These are phyloP conservation scores for Oxyria digyna DNA, from an alignment of 148 eudicot species.

Conservation along the genomic window DNA sequence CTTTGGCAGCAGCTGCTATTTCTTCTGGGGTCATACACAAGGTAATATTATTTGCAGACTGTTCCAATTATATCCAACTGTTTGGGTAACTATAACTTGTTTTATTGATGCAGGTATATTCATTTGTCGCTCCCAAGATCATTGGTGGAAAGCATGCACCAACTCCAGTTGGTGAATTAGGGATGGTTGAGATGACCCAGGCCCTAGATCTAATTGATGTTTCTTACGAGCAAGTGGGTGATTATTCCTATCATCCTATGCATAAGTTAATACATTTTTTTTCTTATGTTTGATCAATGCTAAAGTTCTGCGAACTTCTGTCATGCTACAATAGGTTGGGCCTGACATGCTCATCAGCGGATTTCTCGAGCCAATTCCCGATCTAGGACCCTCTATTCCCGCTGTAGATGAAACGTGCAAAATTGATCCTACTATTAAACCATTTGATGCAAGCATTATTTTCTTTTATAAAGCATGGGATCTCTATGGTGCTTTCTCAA, in stretches of 20 bases:
- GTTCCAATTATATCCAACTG: background rate
- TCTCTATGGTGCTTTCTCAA: conserved; percentile 90
- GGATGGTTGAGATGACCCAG: conserved; percentile 98
- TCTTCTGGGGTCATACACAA: conserved; percentile 87
- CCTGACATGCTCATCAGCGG: conserved; percentile 95
- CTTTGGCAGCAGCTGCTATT: conserved; percentile 86
- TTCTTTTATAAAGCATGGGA: conserved; percentile 93
- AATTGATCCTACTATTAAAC: conserved; percentile 73
- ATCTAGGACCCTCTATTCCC: conserved; percentile 69
- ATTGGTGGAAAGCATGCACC: conserved; percentile 96
- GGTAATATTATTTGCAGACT: conserved; percentile 21
- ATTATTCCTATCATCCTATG: background rate
- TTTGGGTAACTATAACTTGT: background rate
- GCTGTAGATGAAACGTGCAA: conserved; percentile 67
- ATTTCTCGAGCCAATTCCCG: conserved; percentile 93
- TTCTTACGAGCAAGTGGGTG: conserved; percentile 67
- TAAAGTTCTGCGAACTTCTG: background rate
- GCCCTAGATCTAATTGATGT: conserved; percentile 74
- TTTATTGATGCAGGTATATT: conserved; percentile 46
- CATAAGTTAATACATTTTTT: background rate
- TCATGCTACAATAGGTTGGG: conserved; percentile 54
- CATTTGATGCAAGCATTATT: conserved; percentile 64
- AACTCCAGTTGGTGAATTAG: conserved; percentile 94
- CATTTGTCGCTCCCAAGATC: conserved; percentile 94
- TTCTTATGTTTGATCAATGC: background rate